phyloP scores from a whole-genome alignment of 257 asterid species.

The Leonotis leonurus region DNA sequence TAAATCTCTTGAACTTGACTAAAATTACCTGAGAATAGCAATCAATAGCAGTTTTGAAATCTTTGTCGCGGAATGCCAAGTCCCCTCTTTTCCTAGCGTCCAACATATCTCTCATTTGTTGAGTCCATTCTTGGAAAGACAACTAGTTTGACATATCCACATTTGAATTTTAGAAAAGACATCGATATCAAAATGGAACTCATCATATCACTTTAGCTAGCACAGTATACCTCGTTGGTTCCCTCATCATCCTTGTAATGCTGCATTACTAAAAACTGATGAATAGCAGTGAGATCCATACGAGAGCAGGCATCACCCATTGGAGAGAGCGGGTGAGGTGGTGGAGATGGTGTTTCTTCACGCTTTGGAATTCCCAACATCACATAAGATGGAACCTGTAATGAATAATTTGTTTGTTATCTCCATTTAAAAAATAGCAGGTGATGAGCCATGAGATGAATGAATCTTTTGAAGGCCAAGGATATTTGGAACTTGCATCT shows the following conservation, averaged over 20 bases:
- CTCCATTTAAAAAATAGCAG: background rate
- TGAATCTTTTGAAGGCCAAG: background rate
- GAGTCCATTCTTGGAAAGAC: slow-evolving; percentile 99
- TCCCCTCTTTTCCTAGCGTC: slow-evolving; percentile 96
- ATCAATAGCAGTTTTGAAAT: slow-evolving; percentile 80
- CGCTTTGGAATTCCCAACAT: slow-evolving; percentile 86
- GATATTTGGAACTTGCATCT: slow-evolving; percentile 44
- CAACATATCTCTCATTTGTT: slow-evolving; percentile 91
- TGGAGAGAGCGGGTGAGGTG: slow-evolving; percentile 88
- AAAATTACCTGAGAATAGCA: slow-evolving; percentile 73
- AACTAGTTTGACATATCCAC: slow-evolving; percentile 41
- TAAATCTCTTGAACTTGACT: background rate
- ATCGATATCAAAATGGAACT: slow-evolving; percentile 8
- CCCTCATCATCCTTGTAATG: slow-evolving; percentile 95
- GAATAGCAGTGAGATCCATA: slow-evolving; percentile 96
- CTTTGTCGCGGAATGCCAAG: slow-evolving; percentile 93
- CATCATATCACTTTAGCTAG: slow-evolving; percentile 4
- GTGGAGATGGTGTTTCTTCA: slow-evolving; percentile 84
- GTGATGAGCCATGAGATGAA: background rate
- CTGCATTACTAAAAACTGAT: slow-evolving; percentile 80
- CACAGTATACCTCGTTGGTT: slow-evolving; percentile 70
- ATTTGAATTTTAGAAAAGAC: slow-evolving; percentile 12
- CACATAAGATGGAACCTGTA: slow-evolving; percentile 80
- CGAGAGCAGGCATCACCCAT: slow-evolving; percentile 97
- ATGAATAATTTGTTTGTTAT: slow-evolving; percentile 6